These are phyloP conservation scores for Paramarasmius palmivorus DNA, from an alignment of 1,284 basidiomycete species.

Conservation along the genomic window DNA sequence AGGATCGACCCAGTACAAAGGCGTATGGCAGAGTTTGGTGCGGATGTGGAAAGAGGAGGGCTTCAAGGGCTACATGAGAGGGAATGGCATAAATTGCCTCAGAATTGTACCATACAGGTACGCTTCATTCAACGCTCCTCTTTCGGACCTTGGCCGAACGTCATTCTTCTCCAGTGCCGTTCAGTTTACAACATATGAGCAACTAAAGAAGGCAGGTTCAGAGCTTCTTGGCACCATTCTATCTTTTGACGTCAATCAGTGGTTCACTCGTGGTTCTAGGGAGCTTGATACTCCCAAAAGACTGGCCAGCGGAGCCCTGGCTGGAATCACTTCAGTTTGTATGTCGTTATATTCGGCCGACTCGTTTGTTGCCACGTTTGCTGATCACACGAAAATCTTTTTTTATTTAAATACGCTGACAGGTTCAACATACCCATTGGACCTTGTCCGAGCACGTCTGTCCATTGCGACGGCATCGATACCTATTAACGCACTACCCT, in stretches of 20 bases:
- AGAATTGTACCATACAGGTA: constrained; percentile 81
- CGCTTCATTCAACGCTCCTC: constrained; percentile 14
- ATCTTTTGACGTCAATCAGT: constrained; percentile 38
- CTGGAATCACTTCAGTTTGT: constrained; percentile 90
- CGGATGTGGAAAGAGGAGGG: constrained; percentile 95
- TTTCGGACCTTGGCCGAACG: constrained; percentile 1
- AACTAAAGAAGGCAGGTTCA: constrained; percentile 73
- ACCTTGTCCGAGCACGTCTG: constrained; percentile 89
- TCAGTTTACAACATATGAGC: constrained; percentile 92
- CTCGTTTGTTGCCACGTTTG: no score
- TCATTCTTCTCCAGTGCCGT: constrained; percentile 62
- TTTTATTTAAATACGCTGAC: no score
- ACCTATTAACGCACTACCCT: constrained; percentile 28
- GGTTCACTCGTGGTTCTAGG: constrained; percentile 71
- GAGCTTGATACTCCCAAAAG: constrained; percentile 84
- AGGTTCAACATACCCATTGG: constrained; percentile 92
- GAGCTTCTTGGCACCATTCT: not conserved
- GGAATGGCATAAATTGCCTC: constrained; percentile 91
- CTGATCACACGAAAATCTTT: no score
- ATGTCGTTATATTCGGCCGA: constrained; percentile 36
- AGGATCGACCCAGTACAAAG: constrained; percentile 69
- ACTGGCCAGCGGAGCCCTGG: constrained; percentile 82
- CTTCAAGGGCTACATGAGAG: constrained; percentile 88
- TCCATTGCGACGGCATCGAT: constrained; percentile 89
- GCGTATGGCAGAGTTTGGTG: constrained; percentile 79